Percentiles rank a stretch among this genome's conserved stretches.
phyloP scores from a whole-genome alignment of 768 basidiomycete genomes.

The Dentipellis sp. region DNA sequence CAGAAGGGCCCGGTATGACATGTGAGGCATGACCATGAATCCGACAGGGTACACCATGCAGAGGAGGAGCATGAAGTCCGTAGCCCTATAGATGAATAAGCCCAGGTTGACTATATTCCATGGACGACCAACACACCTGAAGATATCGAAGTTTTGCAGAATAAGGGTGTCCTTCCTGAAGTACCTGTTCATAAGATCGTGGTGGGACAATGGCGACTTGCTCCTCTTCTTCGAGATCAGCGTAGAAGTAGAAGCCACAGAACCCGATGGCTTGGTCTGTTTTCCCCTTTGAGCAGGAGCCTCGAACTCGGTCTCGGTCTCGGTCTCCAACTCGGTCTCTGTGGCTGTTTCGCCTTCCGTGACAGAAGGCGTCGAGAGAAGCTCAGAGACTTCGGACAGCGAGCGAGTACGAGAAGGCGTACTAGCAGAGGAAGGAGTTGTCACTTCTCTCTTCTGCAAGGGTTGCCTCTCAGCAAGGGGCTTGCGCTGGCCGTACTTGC shows the following conservation, averaged over 20 bases:
- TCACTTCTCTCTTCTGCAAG: slow-evolving; percentile 24
- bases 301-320: slow-evolving; percentile 24
- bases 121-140: slow-evolving; percentile 47
- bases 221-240: slow-evolving; percentile 7
- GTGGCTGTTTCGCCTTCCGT: slow-evolving; percentile 71
- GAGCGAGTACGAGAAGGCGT: slow-evolving; percentile 5
- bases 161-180: slow-evolving; percentile 84
- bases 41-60: slow-evolving; percentile 60
- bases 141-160: slow-evolving; percentile 71
- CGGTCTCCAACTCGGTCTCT: slow-evolving; percentile 51
- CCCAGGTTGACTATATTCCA: not conserved
- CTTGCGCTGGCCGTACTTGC: slow-evolving; percentile 89
- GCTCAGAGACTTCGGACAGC: slow-evolving; percentile 10
- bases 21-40: slow-evolving; percentile 47
- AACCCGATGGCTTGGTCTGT: slow-evolving; percentile 3
- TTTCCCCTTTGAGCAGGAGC: slow-evolving; percentile 1
- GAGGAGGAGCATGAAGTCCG: slow-evolving; percentile 75
- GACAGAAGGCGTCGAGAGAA: slow-evolving; percentile 43
- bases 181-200: slow-evolving; percentile 84
- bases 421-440: slow-evolving; percentile 3
- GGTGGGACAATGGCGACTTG: slow-evolving; percentile 45
- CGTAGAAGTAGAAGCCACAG: not conserved
- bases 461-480: slow-evolving; percentile 82
- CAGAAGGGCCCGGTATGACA: slow-evolving; percentile 42
- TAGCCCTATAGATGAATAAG: slow-evolving; percentile 43